phyloP scores from a whole-genome alignment of 768 basidiomycete genomes.

The Calocybe cyanea region DNA sequence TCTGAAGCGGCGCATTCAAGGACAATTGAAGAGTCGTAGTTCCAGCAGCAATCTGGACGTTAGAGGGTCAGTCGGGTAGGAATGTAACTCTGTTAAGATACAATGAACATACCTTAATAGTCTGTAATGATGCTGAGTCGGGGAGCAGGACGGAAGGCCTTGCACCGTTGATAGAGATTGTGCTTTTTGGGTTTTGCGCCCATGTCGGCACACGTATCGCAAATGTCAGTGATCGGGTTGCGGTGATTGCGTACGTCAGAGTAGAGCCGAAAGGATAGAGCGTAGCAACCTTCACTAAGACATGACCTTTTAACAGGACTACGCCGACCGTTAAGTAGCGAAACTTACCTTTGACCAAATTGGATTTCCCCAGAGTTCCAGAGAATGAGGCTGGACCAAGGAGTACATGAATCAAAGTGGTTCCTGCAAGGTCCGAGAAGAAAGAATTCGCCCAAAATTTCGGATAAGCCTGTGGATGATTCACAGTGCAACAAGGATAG shows the following conservation, averaged over 20 bases:
- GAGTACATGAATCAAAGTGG: conserved; percentile 31
- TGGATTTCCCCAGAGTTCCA: conserved; percentile 27
- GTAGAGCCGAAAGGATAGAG: conserved; percentile 38
- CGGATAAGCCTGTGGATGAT: conserved; percentile 37
- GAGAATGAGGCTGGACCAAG: conserved; percentile 36
- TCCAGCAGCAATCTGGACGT: conserved; percentile 18
- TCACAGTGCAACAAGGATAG: conserved; percentile 42
- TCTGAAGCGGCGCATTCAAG: conserved; percentile 28
- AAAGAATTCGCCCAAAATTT: conserved; percentile 42
- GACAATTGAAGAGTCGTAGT: conserved; percentile 27
- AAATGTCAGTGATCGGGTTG: conserved; percentile 29
- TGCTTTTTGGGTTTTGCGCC: conserved; percentile 32
- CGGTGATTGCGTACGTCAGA: conserved; percentile 31
- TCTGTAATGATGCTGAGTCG: conserved; percentile 29
- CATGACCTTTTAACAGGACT: too few species aligned
- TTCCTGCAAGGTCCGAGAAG: conserved; percentile 25
- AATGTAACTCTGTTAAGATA: not conserved
- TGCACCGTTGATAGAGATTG: conserved; percentile 27
- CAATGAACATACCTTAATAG: conserved; percentile 21
- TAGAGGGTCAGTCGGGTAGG: not conserved
- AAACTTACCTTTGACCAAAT: conserved; percentile 28
- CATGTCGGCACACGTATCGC: conserved; percentile 36
- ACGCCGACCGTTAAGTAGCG: too few species aligned
- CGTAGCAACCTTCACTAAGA: conserved; percentile 30
- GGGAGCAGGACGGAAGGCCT: conserved; percentile 19